Conservation (phyloP, 805 yeast species). For the Ogataea zsoltii region DNA sequence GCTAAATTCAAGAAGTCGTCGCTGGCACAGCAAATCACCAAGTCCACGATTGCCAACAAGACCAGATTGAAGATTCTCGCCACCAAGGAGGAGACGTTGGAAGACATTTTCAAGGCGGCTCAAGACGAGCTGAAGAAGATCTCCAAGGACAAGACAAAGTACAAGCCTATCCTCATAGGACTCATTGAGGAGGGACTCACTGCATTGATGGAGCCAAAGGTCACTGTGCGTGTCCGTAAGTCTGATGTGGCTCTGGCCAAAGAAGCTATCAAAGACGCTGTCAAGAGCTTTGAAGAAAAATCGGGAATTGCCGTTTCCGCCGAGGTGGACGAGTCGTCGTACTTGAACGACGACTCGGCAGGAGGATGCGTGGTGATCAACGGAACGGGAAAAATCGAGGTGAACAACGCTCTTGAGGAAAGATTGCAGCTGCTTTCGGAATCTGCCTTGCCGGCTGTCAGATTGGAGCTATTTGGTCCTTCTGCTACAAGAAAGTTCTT, state of each 20-base stretch:
- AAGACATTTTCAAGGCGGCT: slow-evolving; percentile 72
- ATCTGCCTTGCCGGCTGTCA: slow-evolving; percentile 87
- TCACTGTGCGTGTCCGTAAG: slow-evolving; percentile 66
- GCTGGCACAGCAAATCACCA: slow-evolving; percentile 91
- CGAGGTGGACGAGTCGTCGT: slow-evolving; percentile 53
- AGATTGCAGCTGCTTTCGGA: slow-evolving; percentile 81
- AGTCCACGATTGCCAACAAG: slow-evolving; percentile 93
- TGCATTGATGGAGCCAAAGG: slow-evolving; percentile 71
- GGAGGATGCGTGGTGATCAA: slow-evolving; percentile 85
- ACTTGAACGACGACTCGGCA: slow-evolving; percentile 61
- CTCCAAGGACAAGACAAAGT: slow-evolving; percentile 54
- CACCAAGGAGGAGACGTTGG: slow-evolving; percentile 80
- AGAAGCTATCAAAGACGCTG: slow-evolving; percentile 62
- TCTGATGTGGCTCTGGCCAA: slow-evolving; percentile 61
- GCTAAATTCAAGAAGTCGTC: slow-evolving; percentile 87
- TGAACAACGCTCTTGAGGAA: slow-evolving; percentile 92
- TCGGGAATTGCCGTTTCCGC: slow-evolving; percentile 59
- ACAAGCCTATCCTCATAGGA: slow-evolving; percentile 69
- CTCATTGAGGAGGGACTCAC: slow-evolving; percentile 77
- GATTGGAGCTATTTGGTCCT: slow-evolving; percentile 86
- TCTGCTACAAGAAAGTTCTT: slow-evolving; percentile 87
- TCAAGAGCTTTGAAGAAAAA: slow-evolving; percentile 60
- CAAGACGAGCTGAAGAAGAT: slow-evolving; percentile 59
- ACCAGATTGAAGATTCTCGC: slow-evolving; percentile 87
- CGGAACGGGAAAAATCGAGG: slow-evolving; percentile 78